phyloP scores from a whole-genome alignment of 1,139 yeast species.

The Kluyveromyces sp. region DNA sequence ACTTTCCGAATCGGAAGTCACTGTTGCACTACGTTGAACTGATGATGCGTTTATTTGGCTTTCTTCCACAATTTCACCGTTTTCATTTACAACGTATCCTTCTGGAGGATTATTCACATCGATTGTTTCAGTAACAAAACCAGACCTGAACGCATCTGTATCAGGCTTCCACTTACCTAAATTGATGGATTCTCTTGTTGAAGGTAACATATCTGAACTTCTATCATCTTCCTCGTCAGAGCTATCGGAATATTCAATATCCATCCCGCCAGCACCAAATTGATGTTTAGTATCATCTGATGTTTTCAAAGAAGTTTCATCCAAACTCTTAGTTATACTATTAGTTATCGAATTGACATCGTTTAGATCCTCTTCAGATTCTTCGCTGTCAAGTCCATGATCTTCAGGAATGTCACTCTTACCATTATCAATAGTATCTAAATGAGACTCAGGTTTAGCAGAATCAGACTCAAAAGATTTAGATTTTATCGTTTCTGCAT shows the following conservation, averaged over 20 bases:
- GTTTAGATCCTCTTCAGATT: too few species aligned
- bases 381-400: too few species aligned
- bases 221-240: constrained; percentile 4
- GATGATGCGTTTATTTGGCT: constrained; percentile 17
- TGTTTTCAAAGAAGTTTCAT: constrained; percentile 5
- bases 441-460: background rate
- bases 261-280: constrained; percentile 4
- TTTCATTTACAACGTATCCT: constrained; percentile 26
- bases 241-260: constrained; percentile 2
- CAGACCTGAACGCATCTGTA: constrained; percentile 25
- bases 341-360: constrained; percentile 2
- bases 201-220: constrained; percentile 1
- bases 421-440: too few species aligned
- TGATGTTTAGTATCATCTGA: constrained; percentile 4
- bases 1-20: constrained; percentile 28
- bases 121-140: constrained; percentile 24
- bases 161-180: constrained; percentile 27
- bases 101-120: constrained; percentile 21
- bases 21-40: constrained; percentile 16
- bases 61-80: constrained; percentile 22
- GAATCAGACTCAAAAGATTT: background rate
- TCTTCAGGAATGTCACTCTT: too few species aligned
- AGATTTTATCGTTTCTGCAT: background rate
- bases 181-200: constrained; percentile 14
- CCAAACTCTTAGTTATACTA: constrained; percentile 1